Evolutionary conservation across 78 protist species (phyloP), one percentile per base, ranked within the genome.

Genomic region (Dictyostelium capitatum): DNA sequence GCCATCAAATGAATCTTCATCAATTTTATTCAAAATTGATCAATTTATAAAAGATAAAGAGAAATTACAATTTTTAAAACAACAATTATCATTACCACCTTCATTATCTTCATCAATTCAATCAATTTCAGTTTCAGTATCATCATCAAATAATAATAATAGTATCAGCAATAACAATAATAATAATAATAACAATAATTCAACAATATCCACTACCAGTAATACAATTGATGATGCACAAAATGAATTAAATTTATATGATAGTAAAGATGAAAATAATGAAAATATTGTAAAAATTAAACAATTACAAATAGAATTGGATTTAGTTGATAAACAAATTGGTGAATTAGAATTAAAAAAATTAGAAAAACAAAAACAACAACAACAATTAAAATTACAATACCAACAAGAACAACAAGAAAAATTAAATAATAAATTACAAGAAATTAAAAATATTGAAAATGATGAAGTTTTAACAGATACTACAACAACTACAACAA

Each of bases 1-100:
- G 15, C 20, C 84, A 3, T 1, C 53, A 23, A 74, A 43, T 28
- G 67, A 57, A 11, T 87, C 93, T 6, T 77, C 93, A 0, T 7
- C 19, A 14, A 1, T 4, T 12, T 5, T 46, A n/a, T 87, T 87
- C 32, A 20, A 37, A 30, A 47, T 87, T 11, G 48, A 59, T 6
- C 65, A 75, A 37, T 87, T 87, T 30, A 65, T 87, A 43, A 9
- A 17, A 37, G 83, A 87, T 30, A 87, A 87, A 65, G 84, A 41
- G 9, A 28, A 14, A 25, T 10, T 73, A 15, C 14, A 73, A 15
- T 9, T 9, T 17, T 47, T 73, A 46, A 46, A 37, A 73, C 70
- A 62, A 11, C 37, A 25, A 25, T 37, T 37, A 37, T 37, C 43
- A 37, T 37, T 37, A 37, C 43, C 43, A 37, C 43, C 43, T 37